Percentiles rank a stretch among this genome's conserved stretches.
Conservation (phyloP, 306 rosid genomes). For the Pterocarpus macrocarpus region DNA sequence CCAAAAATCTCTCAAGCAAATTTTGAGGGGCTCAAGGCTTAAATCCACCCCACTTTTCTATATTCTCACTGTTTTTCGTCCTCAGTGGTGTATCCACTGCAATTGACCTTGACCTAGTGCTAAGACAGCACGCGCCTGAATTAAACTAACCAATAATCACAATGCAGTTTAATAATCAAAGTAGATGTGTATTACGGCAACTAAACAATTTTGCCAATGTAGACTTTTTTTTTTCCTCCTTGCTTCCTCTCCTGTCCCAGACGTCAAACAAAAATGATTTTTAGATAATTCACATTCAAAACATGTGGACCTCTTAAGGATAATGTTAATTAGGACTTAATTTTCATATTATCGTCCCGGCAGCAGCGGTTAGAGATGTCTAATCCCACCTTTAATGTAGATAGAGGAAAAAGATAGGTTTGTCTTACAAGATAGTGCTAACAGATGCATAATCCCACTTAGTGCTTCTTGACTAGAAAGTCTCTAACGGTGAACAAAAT, state of each 20-base stretch:
- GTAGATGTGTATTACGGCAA: constrained; percentile 22
- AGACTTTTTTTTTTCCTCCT: background rate
- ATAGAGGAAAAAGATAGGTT: background rate
- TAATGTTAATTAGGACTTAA: constrained; percentile 3
- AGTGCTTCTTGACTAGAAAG: constrained; percentile 20
- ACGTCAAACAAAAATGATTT: background rate
- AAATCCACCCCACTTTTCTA: too few relatives aligned
- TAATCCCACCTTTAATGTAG: constrained; percentile 2
- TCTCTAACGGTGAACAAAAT: background rate
- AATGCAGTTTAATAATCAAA: background rate
- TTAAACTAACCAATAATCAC: constrained; percentile 1
- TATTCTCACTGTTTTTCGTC: background rate
- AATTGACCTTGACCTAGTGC: constrained; percentile 32
- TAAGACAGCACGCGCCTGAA: background rate
- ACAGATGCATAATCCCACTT: constrained; percentile 18
- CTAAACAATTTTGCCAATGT: constrained; percentile 29
- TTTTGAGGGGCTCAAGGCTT: too few relatives aligned
- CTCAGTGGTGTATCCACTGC: constrained; percentile 2
- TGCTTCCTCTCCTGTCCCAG: background rate
- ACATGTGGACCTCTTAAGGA: background rate
- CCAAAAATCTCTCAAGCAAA: too few relatives aligned
- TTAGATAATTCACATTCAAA: background rate
- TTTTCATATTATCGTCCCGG: constrained; percentile 1
- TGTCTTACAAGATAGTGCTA: background rate
- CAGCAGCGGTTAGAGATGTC: constrained; percentile 20